phyloP scores from a whole-genome alignment of 148 eudicot species.

The Amaranthus palmeri region DNA sequence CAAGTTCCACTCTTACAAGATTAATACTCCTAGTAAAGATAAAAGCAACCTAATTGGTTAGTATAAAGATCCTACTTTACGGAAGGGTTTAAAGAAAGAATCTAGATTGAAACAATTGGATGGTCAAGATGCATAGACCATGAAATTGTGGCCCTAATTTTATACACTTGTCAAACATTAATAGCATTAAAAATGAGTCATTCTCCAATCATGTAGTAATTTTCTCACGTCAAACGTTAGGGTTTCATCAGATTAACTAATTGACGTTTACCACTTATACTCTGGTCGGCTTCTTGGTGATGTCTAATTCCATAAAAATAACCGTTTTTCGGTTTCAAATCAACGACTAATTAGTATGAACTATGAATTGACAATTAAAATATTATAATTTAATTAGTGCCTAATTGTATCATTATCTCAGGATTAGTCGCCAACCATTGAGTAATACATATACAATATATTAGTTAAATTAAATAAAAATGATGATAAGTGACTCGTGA shows the following conservation, averaged over 20 bases:
- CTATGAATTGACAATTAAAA: not conserved
- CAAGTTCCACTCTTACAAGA: too few species aligned
- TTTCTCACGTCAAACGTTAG: not conserved
- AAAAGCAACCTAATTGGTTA: too few species aligned
- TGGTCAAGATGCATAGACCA: constrained; percentile 2
- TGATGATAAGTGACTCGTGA: too few species aligned
- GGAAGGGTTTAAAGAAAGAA: not conserved
- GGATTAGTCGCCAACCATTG: not conserved
- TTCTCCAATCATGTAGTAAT: not conserved
- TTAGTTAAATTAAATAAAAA: too few species aligned
- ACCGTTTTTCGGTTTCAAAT: constrained; percentile 6
- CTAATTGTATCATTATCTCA: not conserved
- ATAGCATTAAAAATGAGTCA: not conserved
- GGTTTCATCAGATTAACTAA: not conserved
- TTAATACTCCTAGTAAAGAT: too few species aligned
- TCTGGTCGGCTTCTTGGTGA: not conserved
- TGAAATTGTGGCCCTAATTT: not conserved
- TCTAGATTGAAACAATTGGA: not conserved
- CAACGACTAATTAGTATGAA: not conserved
- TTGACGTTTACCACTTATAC: not conserved
- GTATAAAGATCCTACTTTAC: not conserved
- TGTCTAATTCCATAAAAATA: too few species aligned
- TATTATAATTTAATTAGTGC: not conserved
- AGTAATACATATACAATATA: too few species aligned
- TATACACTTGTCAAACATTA: not conserved